Base-by-base conservation (phyloP, 371 early-diverging fungal genomes). In the Chytridium lagenaria region DNA sequence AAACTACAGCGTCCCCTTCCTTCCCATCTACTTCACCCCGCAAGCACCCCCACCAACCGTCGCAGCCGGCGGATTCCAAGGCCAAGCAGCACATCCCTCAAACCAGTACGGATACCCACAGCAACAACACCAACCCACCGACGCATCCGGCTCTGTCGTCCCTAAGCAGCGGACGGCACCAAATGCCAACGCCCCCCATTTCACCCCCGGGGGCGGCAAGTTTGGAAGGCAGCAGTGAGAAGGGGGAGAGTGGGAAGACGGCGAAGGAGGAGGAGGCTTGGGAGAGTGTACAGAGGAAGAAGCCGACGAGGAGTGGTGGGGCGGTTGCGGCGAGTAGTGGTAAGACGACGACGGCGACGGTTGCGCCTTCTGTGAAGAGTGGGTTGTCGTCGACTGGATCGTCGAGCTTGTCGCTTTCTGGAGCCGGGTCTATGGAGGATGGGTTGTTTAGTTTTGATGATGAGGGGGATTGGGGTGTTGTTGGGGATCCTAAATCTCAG, bases 381-480 rank as follows among this genome's bases (percentile, higher is more conserved):
- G 28, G 23, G 7, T 65, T 23, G 36, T 12, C 44, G 44, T 7
- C 44, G 12, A 12, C 44, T 44, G 7, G 12, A 19, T 44, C 44
- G 7, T 44, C 44, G 7, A 12, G 12, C 12, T 19, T 44, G 7
- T 44, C 44, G 7, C 12, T 10, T 52, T 5, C 16, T 26, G 26
- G 5, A 34, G 61, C 34, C 36, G n/a, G 26, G 15, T 12, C 36
- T 38, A 55, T 22, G 22, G 74, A 75, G 10, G 67, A 66, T 10
- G 50, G 59, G 1, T 1, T 74, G 22, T 67, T 64, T 52, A 63
- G 50, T 31, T 74, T 67, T 67, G 74, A 74, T 52, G 76, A 75
- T 75, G 76, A 67, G 67, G 57, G 49, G 3, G 77, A 76, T 37
- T 67, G 74, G 68, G 37, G 44, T 23, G 12, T 23, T 16, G 34